phyloP scores from a whole-genome alignment of 768 basidiomycete species.

The Cystobasidium onofrii region DNA sequence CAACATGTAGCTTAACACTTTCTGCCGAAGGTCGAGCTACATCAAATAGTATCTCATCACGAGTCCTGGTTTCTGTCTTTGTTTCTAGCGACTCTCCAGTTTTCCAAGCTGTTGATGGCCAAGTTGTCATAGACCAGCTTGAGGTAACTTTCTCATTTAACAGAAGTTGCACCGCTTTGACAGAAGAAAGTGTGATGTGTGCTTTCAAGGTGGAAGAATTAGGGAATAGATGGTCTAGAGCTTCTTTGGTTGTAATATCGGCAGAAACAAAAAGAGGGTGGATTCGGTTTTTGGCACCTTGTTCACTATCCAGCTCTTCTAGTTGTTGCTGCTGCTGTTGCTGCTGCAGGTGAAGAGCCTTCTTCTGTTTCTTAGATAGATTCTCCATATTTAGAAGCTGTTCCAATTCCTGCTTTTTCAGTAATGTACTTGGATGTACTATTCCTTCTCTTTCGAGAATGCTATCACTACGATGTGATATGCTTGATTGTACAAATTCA shows the following conservation, averaged over 20 bases:
- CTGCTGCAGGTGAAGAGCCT: neutral
- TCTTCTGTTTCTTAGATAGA: slow-evolving; percentile 19
- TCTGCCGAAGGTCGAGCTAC: slow-evolving; percentile 5
- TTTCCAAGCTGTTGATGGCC: neutral
- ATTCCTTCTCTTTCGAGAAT: slow-evolving; percentile 12
- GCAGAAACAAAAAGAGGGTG: slow-evolving; percentile 5
- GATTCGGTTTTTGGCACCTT: neutral
- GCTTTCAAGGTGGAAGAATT: slow-evolving; percentile 19
- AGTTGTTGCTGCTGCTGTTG: neutral
- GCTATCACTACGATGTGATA: neutral
- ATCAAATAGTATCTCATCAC: slow-evolving; percentile 23
- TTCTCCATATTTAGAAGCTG: neutral
- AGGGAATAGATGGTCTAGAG: slow-evolving; percentile 19
- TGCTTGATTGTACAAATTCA: slow-evolving; percentile 1
- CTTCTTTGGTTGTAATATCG: neutral
- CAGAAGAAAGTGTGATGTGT: slow-evolving; percentile 19
- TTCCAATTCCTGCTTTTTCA: slow-evolving; percentile 3
- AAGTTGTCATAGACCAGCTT: slow-evolving; percentile 5
- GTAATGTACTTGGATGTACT: neutral
- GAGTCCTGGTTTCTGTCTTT: neutral
- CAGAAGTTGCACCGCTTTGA: neutral
- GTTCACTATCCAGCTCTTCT: neutral
- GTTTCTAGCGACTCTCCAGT: neutral
- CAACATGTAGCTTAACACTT: slow-evolving; percentile 15
- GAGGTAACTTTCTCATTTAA: neutral